Evolutionary conservation across 176 grass and related monocot genomes (phyloP).

Genomic region (Oryza longistaminata): DNA sequence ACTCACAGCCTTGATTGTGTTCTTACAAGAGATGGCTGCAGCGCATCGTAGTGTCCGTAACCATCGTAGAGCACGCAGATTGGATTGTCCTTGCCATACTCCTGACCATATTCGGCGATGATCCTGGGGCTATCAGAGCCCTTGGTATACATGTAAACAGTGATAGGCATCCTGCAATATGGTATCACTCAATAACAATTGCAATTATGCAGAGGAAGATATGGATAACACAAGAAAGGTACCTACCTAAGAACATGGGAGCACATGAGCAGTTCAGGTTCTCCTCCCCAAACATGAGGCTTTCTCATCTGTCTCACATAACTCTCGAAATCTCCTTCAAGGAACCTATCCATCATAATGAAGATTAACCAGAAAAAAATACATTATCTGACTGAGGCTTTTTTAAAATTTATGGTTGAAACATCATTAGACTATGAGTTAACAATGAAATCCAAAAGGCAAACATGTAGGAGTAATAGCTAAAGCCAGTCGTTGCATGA

Average conservation of each 20-base stretch:
- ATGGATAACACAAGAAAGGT: neutral
- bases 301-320: constrained; percentile 88
- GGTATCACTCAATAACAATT: constrained; percentile 5
- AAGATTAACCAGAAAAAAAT: neutral
- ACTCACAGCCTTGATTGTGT: constrained; percentile 63
- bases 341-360: constrained; percentile 51
- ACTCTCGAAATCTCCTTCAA: constrained; percentile 87
- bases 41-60: constrained; percentile 80
- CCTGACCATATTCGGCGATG: constrained; percentile 95
- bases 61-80: constrained; percentile 81
- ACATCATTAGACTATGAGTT: neutral
- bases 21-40: constrained; percentile 65
- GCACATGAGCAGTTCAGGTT: constrained; percentile 92
- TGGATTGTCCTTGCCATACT: constrained; percentile 89
- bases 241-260: constrained; percentile 84
- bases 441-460: neutral
- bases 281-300: constrained; percentile 89
- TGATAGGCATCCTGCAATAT: constrained; percentile 78
- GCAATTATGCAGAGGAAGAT: neutral
- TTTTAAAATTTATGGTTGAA: neutral
- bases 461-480: neutral
- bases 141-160: constrained; percentile 82
- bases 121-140: constrained; percentile 58
- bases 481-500: neutral
- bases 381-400: neutral